Conservation (phyloP, 371 early-diverging fungal genomes). For the Mortierella sp. region DNA sequence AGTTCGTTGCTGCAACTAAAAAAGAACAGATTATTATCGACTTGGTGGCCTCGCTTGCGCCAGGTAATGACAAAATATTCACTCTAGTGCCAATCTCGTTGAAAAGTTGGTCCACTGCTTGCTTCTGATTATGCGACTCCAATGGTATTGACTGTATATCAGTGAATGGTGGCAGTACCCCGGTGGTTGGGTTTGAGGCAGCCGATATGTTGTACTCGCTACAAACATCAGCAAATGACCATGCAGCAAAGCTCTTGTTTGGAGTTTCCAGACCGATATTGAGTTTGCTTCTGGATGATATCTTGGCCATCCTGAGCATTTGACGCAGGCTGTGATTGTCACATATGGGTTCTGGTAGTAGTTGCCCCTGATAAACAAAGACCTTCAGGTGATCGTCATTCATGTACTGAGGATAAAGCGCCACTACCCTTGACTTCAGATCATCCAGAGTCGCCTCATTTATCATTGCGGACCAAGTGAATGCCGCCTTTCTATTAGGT, state of each 20-base stretch:
- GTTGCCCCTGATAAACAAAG: conserved; percentile 3
- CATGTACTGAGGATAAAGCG: conserved; percentile 6
- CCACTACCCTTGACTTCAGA: not conserved
- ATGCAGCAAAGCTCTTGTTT: conserved; percentile 6
- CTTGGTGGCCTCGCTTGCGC: conserved; percentile 16
- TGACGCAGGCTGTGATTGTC: conserved; percentile 6
- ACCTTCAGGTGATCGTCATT: conserved; percentile 9
- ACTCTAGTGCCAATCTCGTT: conserved; percentile 11
- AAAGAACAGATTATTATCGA: conserved; percentile 15
- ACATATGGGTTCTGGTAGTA: not conserved
- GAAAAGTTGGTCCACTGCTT: conserved; percentile 2
- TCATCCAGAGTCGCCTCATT: conserved; percentile 19
- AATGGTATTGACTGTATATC: conserved; percentile 12
- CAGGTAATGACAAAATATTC: not conserved
- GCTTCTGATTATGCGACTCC: conserved; percentile 6
- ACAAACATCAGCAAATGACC: conserved; percentile 25
- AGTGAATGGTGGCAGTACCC: conserved; percentile 7
- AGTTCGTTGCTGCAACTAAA: conserved; percentile 17
- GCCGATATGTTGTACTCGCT: conserved; percentile 9
- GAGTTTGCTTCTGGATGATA: not conserved
- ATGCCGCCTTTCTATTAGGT: conserved; percentile 13
- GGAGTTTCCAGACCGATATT: conserved; percentile 16
- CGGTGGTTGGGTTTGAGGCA: not conserved
- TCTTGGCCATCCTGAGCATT: conserved; percentile 17
- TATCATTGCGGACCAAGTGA: conserved; percentile 6